phyloP scores from a whole-genome alignment of 352 stramenopile genomes.

The Phytophthora sp. region DNA sequence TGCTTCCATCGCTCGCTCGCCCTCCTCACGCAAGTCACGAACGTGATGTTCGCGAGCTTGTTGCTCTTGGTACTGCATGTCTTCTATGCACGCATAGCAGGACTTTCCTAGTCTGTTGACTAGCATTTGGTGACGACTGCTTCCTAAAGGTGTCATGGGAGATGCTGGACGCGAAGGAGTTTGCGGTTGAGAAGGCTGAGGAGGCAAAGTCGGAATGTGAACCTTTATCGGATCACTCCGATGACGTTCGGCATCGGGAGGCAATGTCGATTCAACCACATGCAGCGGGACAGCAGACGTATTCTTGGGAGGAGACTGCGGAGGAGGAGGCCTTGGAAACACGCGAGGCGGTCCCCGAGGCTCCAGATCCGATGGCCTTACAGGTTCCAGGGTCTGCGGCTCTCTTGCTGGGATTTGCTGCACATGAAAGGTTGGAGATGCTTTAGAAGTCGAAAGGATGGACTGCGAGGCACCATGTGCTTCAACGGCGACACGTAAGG shows the following conservation, averaged over 20 bases:
- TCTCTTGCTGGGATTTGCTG: conserved; percentile 32
- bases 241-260: conserved; percentile 21
- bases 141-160: conserved; percentile 20
- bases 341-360: conserved; percentile 28
- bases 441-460: conserved; percentile 3
- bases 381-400: conserved; percentile 20
- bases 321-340: conserved; percentile 11
- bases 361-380: conserved; percentile 10
- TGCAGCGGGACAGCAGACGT: conserved; percentile 19
- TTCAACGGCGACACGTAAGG: background rate
- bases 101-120: conserved; percentile 51
- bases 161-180: background rate
- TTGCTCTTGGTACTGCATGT: conserved; percentile 46
- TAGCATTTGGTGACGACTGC: conserved; percentile 65
- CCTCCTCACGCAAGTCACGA: conserved; percentile 66
- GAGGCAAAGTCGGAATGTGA: background rate
- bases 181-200: conserved; percentile 4
- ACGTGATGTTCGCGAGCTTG: conserved; percentile 54
- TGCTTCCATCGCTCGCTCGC: conserved; percentile 65
- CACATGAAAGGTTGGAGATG: conserved; percentile 13
- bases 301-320: background rate
- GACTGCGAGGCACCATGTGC: background rate
- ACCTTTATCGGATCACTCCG: conserved; percentile 2
- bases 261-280: conserved; percentile 22
- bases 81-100: conserved; percentile 36